These are phyloP conservation scores for Tirmania nivea DNA, from an alignment of 495 filamentous ascomycete species.

Conservation along the genomic window DNA sequence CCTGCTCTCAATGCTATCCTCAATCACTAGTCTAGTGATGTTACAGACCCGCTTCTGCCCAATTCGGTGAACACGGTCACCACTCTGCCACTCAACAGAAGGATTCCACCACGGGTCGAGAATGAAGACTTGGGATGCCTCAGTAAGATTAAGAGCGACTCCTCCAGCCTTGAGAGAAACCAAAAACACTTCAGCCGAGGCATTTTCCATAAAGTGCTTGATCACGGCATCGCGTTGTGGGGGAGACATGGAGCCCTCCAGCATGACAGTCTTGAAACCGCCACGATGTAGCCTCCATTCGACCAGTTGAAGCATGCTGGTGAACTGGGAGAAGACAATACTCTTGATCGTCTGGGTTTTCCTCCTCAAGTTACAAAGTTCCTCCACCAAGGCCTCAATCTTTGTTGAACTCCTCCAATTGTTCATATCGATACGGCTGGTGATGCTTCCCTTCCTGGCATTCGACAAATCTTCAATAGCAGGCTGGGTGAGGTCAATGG, in stretches of 20 bases:
- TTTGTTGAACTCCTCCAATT: constrained; percentile 95
- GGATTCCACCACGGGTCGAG: constrained; percentile 98
- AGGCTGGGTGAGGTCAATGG: constrained; percentile 81
- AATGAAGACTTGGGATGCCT: constrained; percentile 84
- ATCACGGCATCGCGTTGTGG: constrained; percentile 80
- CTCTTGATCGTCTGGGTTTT: constrained; percentile 85
- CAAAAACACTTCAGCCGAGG: constrained; percentile 80
- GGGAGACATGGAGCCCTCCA: constrained; percentile 89
- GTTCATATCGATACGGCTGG: constrained; percentile 92
- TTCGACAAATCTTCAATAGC: constrained; percentile 53
- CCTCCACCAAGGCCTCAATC: constrained; percentile 87
- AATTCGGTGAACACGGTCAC: constrained; percentile 91
- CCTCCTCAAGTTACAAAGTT: constrained; percentile 67
- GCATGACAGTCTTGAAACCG: constrained; percentile 92
- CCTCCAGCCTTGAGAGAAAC: constrained; percentile 90
- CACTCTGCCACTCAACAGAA: constrained; percentile 90
- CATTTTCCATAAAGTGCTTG: constrained; percentile 65
- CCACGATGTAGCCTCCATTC: constrained; percentile 48
- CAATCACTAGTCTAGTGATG: constrained; percentile 84
- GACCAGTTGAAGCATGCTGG: constrained; percentile 88
- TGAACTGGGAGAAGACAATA: constrained; percentile 95
- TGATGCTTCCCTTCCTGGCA: constrained; percentile 85
- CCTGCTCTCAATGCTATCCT: constrained; percentile 84
- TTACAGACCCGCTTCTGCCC: constrained; percentile 81
- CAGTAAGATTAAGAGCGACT: constrained; percentile 83